phyloP scores from a whole-genome alignment of 306 rosid species.

The Prunus salicina region DNA sequence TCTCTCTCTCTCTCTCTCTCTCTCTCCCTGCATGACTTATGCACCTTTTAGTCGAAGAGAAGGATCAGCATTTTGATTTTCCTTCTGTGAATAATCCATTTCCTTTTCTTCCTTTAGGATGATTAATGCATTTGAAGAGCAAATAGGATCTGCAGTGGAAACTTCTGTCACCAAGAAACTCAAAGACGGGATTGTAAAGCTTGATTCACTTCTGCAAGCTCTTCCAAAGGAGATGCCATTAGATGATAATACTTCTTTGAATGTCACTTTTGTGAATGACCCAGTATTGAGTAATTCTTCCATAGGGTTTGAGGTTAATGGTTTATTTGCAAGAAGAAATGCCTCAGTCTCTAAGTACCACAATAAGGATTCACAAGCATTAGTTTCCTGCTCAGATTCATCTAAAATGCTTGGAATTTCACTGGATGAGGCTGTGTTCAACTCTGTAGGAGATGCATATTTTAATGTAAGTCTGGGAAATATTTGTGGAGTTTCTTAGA shows the following conservation, averaged over 20 bases:
- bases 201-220: slow-evolving; percentile 57
- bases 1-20: too few species aligned
- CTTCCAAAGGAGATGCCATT: slow-evolving; percentile 79
- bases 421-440: slow-evolving; percentile 79
- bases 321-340: slow-evolving; percentile 51
- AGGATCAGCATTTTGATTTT: background rate
- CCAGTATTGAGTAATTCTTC: slow-evolving; percentile 63
- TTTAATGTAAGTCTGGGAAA: slow-evolving; percentile 58
- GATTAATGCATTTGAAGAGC: slow-evolving; percentile 78
- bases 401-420: slow-evolving; percentile 85
- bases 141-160: slow-evolving; percentile 70
- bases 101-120: slow-evolving; percentile 49
- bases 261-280: slow-evolving; percentile 64
- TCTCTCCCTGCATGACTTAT: background rate
- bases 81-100: slow-evolving; percentile 17
- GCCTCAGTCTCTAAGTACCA: slow-evolving; percentile 22
- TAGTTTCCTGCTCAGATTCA: slow-evolving; percentile 48
- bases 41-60: slow-evolving; percentile 1
- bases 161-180: slow-evolving; percentile 62
- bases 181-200: slow-evolving; percentile 62
- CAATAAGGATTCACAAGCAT: slow-evolving; percentile 36
- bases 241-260: slow-evolving; percentile 60
- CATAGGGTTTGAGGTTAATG: slow-evolving; percentile 73
- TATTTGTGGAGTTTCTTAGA: background rate
- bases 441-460: slow-evolving; percentile 66